Conservation (phyloP, 1,139 yeast species). For the Lodderomyces parapsilosis region DNA sequence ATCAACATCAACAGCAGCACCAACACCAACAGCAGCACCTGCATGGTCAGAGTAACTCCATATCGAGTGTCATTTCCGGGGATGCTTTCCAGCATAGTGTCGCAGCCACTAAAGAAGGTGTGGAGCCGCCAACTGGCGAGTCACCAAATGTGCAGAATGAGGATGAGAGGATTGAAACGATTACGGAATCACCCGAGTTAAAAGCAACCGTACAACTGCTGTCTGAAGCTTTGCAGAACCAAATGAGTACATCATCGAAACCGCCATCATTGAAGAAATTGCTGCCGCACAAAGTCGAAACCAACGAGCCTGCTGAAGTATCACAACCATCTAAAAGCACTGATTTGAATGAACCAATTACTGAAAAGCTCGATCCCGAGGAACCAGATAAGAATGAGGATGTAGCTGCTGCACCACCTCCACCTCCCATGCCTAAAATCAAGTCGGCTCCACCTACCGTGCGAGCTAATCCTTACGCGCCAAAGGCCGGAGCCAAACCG, state of each 20-base stretch:
- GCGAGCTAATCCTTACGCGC: constrained; percentile 43
- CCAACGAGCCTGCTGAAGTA: background rate
- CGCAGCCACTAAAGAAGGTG: constrained; percentile 5
- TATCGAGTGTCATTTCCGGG: constrained; percentile 25
- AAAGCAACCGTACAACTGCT: constrained; percentile 4
- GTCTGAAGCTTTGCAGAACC: background rate
- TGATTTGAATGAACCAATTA: background rate
- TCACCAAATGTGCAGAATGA: constrained; percentile 14
- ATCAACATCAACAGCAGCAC: background rate
- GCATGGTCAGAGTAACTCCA: constrained; percentile 22
- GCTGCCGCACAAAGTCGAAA: background rate
- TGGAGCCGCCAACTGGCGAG: constrained; percentile 2
- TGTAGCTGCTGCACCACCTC: constrained; percentile 12
- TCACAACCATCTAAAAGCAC: background rate
- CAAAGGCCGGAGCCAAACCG: constrained; percentile 21
- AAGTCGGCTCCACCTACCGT: constrained; percentile 10
- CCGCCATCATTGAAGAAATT: constrained; percentile 4
- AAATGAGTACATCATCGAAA: background rate
- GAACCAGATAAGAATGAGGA: constrained; percentile 9
- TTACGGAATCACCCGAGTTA: constrained; percentile 18
- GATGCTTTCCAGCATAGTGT: constrained; percentile 16
- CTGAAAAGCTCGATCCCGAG: constrained; percentile 6
- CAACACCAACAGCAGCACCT: background rate
- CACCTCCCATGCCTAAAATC: constrained; percentile 8
- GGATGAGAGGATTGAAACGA: constrained; percentile 23